Conservation (phyloP, 495 filamentous ascomycete species). For the Saxophila tyrrhenica region DNA sequence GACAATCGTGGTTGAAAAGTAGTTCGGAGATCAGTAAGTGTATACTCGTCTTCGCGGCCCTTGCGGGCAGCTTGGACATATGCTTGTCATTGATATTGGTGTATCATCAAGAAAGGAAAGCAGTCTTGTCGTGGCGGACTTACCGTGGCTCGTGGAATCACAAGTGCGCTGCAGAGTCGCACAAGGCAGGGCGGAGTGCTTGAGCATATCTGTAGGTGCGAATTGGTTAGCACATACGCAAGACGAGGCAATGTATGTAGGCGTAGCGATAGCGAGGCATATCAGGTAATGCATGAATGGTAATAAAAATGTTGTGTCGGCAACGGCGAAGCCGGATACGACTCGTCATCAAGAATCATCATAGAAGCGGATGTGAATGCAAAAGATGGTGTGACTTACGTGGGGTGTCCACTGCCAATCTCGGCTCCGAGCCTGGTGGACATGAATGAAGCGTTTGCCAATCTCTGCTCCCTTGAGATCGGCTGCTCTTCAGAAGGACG, state of each 20-base stretch:
- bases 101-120: constrained; percentile 47
- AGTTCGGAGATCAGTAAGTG: neutral
- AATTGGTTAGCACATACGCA: neutral
- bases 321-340: constrained; percentile 71
- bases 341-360: constrained; percentile 78
- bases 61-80: constrained; percentile 60
- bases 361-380: constrained; percentile 28
- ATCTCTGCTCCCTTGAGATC: too few species aligned
- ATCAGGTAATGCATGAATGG: constrained; percentile 75
- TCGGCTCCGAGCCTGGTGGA: too few species aligned
- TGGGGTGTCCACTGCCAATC: too few species aligned
- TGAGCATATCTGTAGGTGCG: neutral
- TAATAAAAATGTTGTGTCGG: constrained; percentile 51
- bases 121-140: neutral
- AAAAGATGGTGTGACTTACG: too few species aligned
- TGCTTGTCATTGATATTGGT: constrained; percentile 66
- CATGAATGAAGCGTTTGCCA: too few species aligned
- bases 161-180: neutral
- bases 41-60: constrained; percentile 50
- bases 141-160: neutral
- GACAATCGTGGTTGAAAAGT: too few species aligned
- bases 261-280: neutral
- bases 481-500: too few species aligned
- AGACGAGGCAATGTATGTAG: neutral
- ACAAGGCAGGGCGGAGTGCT: neutral